Percentiles rank a stretch among this genome's conserved stretches.
phyloP scores from a whole-genome alignment of 1,284 basidiomycete genomes.

The Cutaneotrichosporon arboriforme region DNA sequence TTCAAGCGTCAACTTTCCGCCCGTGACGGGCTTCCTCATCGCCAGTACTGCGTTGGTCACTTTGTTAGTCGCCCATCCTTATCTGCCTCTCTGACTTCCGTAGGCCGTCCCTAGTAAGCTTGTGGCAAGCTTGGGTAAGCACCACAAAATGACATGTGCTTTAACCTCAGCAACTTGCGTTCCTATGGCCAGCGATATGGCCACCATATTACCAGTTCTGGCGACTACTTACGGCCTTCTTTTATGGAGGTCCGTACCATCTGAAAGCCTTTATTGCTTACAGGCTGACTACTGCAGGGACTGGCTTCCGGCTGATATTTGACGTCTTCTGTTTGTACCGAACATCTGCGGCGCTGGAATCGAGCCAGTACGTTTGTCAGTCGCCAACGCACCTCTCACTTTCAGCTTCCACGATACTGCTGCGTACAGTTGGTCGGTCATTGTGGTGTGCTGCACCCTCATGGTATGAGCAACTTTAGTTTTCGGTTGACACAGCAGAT shows the following conservation, averaged over 20 bases:
- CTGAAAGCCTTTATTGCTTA: too few species aligned
- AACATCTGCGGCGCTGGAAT: constrained; percentile 42
- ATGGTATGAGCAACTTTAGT: background rate
- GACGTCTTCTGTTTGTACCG: constrained; percentile 45
- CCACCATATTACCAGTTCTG: constrained; percentile 26
- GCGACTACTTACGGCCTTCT: constrained; percentile 40
- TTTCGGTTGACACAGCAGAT: too few species aligned
- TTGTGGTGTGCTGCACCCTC: background rate
- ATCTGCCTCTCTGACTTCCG: too few species aligned
- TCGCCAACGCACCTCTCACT: background rate
- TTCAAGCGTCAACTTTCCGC: background rate
- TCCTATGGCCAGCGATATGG: background rate
- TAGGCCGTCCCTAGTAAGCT: too few species aligned
- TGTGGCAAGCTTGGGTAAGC: too few species aligned
- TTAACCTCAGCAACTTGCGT: background rate
- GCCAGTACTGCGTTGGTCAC: background rate
- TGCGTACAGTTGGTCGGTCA: constrained; percentile 36
- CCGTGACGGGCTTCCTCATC: constrained; percentile 3
- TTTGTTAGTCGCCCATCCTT: background rate
- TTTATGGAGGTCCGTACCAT: constrained; percentile 35
- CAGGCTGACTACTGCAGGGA: constrained; percentile 12
- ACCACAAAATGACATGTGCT: too few species aligned
- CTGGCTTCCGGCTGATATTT: constrained; percentile 38
- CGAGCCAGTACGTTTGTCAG: constrained; percentile 36
- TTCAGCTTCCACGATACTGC: constrained; percentile 33